phyloP scores from a whole-genome alignment of 257 asterid genomes.

The Solanum paucissectum region DNA sequence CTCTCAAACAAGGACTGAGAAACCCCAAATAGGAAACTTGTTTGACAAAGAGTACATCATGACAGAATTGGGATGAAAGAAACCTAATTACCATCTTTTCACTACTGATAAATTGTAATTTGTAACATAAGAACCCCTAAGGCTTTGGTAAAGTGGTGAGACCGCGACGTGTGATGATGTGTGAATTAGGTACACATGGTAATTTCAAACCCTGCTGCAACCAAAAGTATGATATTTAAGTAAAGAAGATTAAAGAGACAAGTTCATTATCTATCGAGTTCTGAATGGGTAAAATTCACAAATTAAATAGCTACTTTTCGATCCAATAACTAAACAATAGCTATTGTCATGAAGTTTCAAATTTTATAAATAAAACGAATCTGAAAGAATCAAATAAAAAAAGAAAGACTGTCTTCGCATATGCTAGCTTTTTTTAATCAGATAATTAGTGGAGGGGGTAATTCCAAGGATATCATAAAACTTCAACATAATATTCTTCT shows the following conservation, averaged over 20 bases:
- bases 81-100: background rate
- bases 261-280: background rate
- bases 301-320: background rate
- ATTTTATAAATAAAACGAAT: background rate
- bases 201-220: background rate
- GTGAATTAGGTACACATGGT: background rate
- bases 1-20: background rate
- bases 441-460: background rate
- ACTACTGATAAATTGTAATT: background rate
- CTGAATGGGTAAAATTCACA: background rate
- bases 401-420: background rate
- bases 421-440: background rate
- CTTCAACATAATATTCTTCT: background rate
- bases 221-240: background rate
- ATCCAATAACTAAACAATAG: background rate
- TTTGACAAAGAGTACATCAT: background rate
- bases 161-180: background rate
- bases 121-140: background rate
- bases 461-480: background rate
- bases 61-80: background rate
- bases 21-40: background rate
- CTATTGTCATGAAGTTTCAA: background rate
- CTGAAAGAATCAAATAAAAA: background rate
- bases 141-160: background rate
- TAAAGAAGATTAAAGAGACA: background rate